Base-by-base conservation (phyloP, 2,329 filamentous ascomycete genomes). In the Myriosclerotinia duriaeana region DNA sequence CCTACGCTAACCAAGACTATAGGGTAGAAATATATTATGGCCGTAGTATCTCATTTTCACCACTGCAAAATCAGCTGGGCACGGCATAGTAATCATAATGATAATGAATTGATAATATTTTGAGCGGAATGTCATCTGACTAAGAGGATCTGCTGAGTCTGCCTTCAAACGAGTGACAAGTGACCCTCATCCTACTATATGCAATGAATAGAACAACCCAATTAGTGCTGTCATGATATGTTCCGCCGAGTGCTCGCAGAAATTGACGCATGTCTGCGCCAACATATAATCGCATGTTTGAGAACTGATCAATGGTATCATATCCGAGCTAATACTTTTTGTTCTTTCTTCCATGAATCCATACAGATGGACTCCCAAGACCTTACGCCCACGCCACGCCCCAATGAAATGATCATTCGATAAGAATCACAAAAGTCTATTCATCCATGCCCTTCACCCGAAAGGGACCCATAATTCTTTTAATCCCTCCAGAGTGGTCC, bases 321-420 rank as follows among this genome's bases (percentile, higher is more conserved):
- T 50, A 60, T 61, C 8, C 20, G 14, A 22, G 15, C 3, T 15
- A 26, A 26, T 20, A 22, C 20, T 26, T 60, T 60, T 60, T 9
- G 12, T 50, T 48, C 44, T 17, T 60, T 34, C 30, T 34, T 34
- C 34, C 14, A 50, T 15, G 46, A 48, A 22, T 15, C 14, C 11
- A 36, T 61, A 20, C 34, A 38, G 20, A 15, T 15, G 20, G 20
- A 15, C 34, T 55, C 53, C 34, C 34, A 50, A 50, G n/a, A 61
- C 44, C 58, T n/a, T 50, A 60, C 58, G 30, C 44, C 44, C 44
- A 50, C 44, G 44, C 58, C 26, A 17, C 44, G 58, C 58, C 50
- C n/a, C 34, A 61, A 61, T 26, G 2, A 61, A 40, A 61, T 50
- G 34, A 50, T 40, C n/a, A 61, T 15, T 36, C 38, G n/a, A 50